phyloP scores from a whole-genome alignment of 306 rosid species.

The Crotalaria pallida region DNA sequence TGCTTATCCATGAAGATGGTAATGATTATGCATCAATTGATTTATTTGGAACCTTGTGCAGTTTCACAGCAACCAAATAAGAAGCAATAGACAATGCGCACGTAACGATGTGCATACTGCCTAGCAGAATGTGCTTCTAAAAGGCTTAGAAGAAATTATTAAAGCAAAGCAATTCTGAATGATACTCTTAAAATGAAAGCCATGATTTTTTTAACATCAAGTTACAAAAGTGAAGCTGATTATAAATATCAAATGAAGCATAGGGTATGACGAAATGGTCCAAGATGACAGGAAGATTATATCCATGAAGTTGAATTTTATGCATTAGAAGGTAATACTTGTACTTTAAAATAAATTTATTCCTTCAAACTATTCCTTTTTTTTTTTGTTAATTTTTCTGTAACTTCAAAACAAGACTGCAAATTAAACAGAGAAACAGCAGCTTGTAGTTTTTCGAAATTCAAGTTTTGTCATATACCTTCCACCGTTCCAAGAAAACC shows the following conservation, averaged over 20 bases:
- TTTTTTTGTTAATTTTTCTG: background rate
- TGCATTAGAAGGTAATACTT: background rate
- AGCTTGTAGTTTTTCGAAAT: background rate
- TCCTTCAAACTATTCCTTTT: background rate
- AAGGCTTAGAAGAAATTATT: background rate
- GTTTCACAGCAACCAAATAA: background rate
- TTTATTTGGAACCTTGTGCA: background rate
- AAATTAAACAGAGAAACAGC: background rate
- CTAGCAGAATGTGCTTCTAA: background rate
- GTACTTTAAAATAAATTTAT: background rate
- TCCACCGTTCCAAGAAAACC: constrained; percentile 70
- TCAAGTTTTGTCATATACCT: constrained; percentile 45
- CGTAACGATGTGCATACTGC: background rate
- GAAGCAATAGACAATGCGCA: background rate
- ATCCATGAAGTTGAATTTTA: background rate
- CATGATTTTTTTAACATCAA: background rate
- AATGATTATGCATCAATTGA: background rate
- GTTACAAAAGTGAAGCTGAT: background rate
- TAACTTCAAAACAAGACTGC: background rate
- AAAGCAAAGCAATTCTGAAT: background rate
- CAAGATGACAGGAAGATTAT: background rate
- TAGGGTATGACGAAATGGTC: background rate
- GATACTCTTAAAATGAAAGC: background rate
- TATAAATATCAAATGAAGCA: background rate
- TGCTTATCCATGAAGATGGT: background rate